Base-by-base conservation (phyloP, 2,329 filamentous ascomycete species). In the Neofusicoccum umdonicola region DNA sequence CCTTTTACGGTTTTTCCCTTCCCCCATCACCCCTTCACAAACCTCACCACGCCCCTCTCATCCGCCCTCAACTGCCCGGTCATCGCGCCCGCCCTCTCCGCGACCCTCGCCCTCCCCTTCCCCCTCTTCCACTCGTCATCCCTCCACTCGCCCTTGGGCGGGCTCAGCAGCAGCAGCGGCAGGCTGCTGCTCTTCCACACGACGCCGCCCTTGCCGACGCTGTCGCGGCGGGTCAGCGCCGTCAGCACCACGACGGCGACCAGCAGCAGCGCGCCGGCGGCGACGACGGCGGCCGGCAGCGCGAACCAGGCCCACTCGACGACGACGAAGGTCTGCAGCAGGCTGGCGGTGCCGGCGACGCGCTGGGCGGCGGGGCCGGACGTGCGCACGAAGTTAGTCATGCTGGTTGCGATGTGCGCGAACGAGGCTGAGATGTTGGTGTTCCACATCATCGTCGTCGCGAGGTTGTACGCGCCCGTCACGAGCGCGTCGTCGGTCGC, bases 301-400 rank as follows among this genome's bases (percentile, higher is more conserved):
- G 39, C 31, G 34, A 64, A 31, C 62, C 62, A 64, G 3, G 17
- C 13, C 62, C 62, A 64, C 31, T 9, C 11, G 19, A 51, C 44
- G 15, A 44, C 15, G 34, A 58, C 19, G 39, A 42, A 34, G 15
- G 37, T 22, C 8, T 31, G 27, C 27, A 31, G 27, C 27, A 31
- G 27, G 27, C 27, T 31, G 27, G 27, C 27, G 27, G 27, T 31
- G 27, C 27, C 27, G 27, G 27, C 27, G 27, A 31, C 27, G 1
- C 6, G 4, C 27, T 7, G 27, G 1, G 39, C 3, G 15, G 27
- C n/a, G 0, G 42, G 22, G 0, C 22, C 4, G 15, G 22, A 1
- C 6, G 13, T 8, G 13, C 41, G 42, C n/a, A 60, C 17, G 56
- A 15, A n/a, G n/a, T 35, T 37, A 4, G 56, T 37, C 31, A 47